Conservation (phyloP, 768 basidiomycete species). For the Amanita inopinata region DNA sequence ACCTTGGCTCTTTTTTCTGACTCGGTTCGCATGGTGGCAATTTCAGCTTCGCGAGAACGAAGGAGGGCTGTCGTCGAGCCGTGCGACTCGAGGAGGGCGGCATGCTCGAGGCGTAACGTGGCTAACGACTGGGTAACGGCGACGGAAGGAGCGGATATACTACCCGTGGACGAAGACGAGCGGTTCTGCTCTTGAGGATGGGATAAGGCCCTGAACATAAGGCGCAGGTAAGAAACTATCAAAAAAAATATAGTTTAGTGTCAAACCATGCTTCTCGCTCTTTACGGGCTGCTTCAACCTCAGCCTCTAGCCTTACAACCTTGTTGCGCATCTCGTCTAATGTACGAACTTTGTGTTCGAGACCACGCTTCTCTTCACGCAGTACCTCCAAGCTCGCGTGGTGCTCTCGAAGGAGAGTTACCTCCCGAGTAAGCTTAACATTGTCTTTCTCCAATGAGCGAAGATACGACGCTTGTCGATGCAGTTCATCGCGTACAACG, state of each 20-base stretch:
- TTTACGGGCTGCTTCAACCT: slow-evolving; percentile 47
- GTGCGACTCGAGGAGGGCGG: slow-evolving; percentile 56
- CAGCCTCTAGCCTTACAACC: slow-evolving; percentile 50
- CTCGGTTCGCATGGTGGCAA: slow-evolving; percentile 28
- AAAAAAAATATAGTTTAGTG: background rate
- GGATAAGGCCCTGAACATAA: slow-evolving; percentile 3
- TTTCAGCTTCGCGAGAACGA: slow-evolving; percentile 42
- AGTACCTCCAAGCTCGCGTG: slow-evolving; percentile 60
- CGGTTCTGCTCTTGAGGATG: slow-evolving; percentile 3
- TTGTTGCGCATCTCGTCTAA: slow-evolving; percentile 47
- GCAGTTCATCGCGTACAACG: slow-evolving; percentile 58
- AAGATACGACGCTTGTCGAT: slow-evolving; percentile 53
- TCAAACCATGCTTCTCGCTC: slow-evolving; percentile 50
- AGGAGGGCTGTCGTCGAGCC: slow-evolving; percentile 48
- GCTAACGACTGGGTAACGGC: slow-evolving; percentile 51
- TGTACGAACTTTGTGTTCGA: slow-evolving; percentile 42
- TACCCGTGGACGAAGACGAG: background rate
- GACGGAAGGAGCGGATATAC: slow-evolving; percentile 16
- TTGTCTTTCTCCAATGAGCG: slow-evolving; percentile 53
- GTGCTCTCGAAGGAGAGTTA: slow-evolving; percentile 42
- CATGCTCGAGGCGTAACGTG: slow-evolving; percentile 50
- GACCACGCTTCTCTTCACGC: slow-evolving; percentile 59
- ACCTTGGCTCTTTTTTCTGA: slow-evolving; percentile 26
- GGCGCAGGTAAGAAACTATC: background rate
- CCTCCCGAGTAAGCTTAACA: slow-evolving; percentile 41